Base-by-base conservation (phyloP, 2,329 filamentous ascomycete genomes). In the Chalara sp. region DNA sequence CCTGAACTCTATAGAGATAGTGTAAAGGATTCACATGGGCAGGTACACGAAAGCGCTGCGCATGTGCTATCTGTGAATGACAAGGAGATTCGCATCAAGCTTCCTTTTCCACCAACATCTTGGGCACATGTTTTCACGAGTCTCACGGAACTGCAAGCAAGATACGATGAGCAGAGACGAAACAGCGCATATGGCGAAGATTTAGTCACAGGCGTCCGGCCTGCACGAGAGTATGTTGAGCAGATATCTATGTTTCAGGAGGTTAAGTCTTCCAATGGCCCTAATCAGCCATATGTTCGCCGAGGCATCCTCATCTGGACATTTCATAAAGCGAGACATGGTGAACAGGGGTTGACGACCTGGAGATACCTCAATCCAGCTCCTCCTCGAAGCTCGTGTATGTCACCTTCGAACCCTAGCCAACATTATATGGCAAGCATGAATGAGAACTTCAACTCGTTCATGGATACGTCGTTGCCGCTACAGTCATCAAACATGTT, bases 221-320 rank as follows among this genome's bases (percentile, higher is more conserved):
- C 75, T 1, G 75, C 76, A 56, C 76, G 77, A 60, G 78, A 82
- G 42, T 71, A 83, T 51, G 73, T 84, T 47, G 72, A 75, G 56
- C 76, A 77, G 63, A 79, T 84, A 44, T 79, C 79, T 63, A 84
- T 84, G 81, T 80, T 82, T 63, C 81, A 85, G 63, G 81, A 84
- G 68, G 72, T 84, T 35, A 83, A 76, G 74, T 83, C 79, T 4
- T 68, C 71, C 10, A 65, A 76, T 4, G 74, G 74, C 5, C 71
- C 72, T 51, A 68, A 58, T 37, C 44, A 47, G 69, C 58, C 59
- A 5, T 84, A 79, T 77, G 74, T 70, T 7, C 75, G 79, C n/a
- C 76, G 80, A 46, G 75, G 72, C 33, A 75, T 84, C 51, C 72
- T 85, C 49, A 72, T 84, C 37, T 85, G 81, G 81, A 80, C 79